Conservation (phyloP, 495 filamentous ascomycete genomes). For the Xylaria flabelliformis region DNA sequence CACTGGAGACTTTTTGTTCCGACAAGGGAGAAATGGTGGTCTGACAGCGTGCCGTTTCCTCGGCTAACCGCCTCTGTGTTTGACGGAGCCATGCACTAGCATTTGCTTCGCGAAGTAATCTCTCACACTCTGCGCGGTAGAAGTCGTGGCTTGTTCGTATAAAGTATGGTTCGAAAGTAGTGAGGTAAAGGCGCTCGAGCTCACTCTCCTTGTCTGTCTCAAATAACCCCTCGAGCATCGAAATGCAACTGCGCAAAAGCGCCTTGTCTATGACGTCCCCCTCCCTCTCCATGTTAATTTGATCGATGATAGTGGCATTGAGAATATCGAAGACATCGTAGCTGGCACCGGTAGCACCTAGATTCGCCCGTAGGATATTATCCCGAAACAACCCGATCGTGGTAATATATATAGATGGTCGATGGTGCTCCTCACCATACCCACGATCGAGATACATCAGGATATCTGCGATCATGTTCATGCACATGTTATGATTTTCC, state of each 20-base stretch:
- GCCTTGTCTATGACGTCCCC: slow-evolving; percentile 88
- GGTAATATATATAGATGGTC: slow-evolving; percentile 79
- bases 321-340: slow-evolving; percentile 70
- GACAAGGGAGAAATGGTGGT: slow-evolving; percentile 77
- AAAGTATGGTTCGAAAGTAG: slow-evolving; percentile 81
- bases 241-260: slow-evolving; percentile 79
- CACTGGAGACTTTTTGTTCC: slow-evolving; percentile 71
- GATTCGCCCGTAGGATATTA: slow-evolving; percentile 65
- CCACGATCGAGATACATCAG: slow-evolving; percentile 98
- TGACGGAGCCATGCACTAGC: slow-evolving; percentile 85
- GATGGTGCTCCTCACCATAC: slow-evolving; percentile 71
- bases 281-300: slow-evolving; percentile 89
- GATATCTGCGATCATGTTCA: slow-evolving; percentile 98
- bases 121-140: slow-evolving; percentile 75
- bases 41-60: slow-evolving; percentile 81
- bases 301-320: slow-evolving; percentile 82
- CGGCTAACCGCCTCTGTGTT: slow-evolving; percentile 71
- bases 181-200: slow-evolving; percentile 81
- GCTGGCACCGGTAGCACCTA: slow-evolving; percentile 49
- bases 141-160: slow-evolving; percentile 72
- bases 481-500: slow-evolving; percentile 87
- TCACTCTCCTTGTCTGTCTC: slow-evolving; percentile 77
- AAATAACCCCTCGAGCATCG: slow-evolving; percentile 92
- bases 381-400: slow-evolving; percentile 90
- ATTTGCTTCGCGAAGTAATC: slow-evolving; percentile 76